Conservation (phyloP, 2,329 filamentous ascomycete genomes). For the Cryphonectria naterciae region DNA sequence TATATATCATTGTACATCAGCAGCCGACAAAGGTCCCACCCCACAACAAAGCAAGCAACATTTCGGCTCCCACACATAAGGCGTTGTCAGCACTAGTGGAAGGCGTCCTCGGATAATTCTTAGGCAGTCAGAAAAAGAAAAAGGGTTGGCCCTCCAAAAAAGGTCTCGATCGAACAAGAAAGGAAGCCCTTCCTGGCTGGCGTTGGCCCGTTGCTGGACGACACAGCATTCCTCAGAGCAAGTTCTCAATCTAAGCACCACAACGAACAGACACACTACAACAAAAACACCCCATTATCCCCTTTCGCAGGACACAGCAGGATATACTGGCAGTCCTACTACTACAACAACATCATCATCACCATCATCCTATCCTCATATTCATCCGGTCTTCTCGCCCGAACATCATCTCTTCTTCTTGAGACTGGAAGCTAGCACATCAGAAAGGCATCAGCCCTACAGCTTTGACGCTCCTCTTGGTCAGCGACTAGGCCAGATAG, state of each 20-base stretch:
- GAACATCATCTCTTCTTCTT: slow-evolving; percentile 1
- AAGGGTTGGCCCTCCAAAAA: not conserved
- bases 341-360: not conserved
- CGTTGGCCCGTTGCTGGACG: slow-evolving; percentile 5
- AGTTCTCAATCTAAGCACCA: not conserved
- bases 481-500: slow-evolving; percentile 13
- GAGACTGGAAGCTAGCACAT: slow-evolving; percentile 10
- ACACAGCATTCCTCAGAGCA: slow-evolving; percentile 8
- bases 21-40: slow-evolving; percentile 1
- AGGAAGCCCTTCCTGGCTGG: not conserved
- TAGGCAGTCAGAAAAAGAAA: not conserved
- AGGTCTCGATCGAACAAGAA: not conserved
- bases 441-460: slow-evolving; percentile 10
- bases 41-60: not conserved
- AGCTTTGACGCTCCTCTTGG: not conserved
- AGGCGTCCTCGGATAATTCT: slow-evolving; percentile 15
- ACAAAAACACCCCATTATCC: slow-evolving; percentile 3
- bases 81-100: slow-evolving; percentile 12
- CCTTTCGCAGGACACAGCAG: not conserved
- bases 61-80: not conserved
- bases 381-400: slow-evolving; percentile 4
- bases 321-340: not conserved
- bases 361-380: not conserved
- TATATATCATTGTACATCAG: slow-evolving; percentile 13
- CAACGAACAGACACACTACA: not conserved